phyloP scores from a whole-genome alignment of 1,284 basidiomycete species.

The Hypsizygus ulmarius region DNA sequence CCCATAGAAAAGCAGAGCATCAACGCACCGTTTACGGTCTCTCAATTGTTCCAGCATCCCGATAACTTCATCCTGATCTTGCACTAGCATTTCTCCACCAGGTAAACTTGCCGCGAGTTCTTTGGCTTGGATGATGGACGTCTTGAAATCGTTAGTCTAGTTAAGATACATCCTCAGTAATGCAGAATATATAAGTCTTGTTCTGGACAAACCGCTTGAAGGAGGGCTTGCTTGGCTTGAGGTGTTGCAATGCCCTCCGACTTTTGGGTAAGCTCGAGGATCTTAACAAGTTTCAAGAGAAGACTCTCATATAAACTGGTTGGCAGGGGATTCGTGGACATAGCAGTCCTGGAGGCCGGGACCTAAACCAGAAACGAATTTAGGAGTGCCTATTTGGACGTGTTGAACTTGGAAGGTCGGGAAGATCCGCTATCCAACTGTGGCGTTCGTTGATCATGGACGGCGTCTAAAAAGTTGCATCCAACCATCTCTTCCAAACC shows the following conservation, averaged over 20 bases:
- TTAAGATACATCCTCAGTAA: background rate
- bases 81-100: constrained; percentile 61
- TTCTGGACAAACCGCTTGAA: constrained; percentile 51
- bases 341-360: no score
- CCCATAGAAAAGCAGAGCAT: background rate
- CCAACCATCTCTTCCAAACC: no score
- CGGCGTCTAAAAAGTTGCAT: no score
- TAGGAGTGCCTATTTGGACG: no score
- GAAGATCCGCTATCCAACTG: no score
- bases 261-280: constrained; percentile 55
- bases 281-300: constrained; percentile 48
- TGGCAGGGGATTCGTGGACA: constrained; percentile 37
- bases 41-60: constrained; percentile 57
- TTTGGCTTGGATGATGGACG: constrained; percentile 51
- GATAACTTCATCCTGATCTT: constrained; percentile 66
- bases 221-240: constrained; percentile 58
- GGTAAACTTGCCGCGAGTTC: constrained; percentile 53
- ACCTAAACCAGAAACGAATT: no score
- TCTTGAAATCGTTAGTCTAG: constrained; percentile 68
- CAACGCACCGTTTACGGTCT: constrained; percentile 54
- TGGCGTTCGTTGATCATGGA: no score
- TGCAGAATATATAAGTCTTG: background rate
- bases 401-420: no score
- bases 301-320: constrained; percentile 50
- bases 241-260: constrained; percentile 49